These are phyloP conservation scores for Glaciozyma antarctica DNA, from an alignment of 768 basidiomycete species.

Conservation along the genomic window DNA sequence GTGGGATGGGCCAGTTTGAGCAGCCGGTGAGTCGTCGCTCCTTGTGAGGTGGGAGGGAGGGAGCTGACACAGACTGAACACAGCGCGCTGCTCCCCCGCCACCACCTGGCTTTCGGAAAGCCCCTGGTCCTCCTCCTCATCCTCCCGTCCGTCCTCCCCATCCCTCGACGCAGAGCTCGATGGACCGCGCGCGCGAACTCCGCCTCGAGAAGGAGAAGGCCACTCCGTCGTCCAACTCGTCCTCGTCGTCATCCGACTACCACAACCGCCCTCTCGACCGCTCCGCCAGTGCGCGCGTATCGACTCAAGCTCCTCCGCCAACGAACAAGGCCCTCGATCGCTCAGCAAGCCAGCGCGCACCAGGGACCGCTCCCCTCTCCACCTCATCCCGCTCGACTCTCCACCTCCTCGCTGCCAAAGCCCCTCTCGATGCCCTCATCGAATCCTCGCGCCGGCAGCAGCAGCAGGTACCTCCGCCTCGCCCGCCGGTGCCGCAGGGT, in stretches of 20 bases:
- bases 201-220: slow-evolving; percentile 6
- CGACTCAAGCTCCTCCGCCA: slow-evolving; percentile 58
- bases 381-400: not conserved
- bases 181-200: slow-evolving; percentile 20
- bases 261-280: slow-evolving; percentile 22
- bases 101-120: slow-evolving; percentile 21
- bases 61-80: not conserved
- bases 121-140: slow-evolving; percentile 23
- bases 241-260: slow-evolving; percentile 9
- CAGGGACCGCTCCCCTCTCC: slow-evolving; percentile 34
- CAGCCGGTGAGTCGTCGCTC: slow-evolving; percentile 22
- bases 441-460: slow-evolving; percentile 13
- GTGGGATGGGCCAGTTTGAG: slow-evolving; percentile 10
- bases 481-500: slow-evolving; percentile 30
- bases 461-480: slow-evolving; percentile 43
- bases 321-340: slow-evolving; percentile 68
- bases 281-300: not conserved
- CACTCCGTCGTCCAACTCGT: slow-evolving; percentile 7
- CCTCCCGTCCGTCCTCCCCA: slow-evolving; percentile 54
- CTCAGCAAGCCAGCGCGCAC: slow-evolving; percentile 73
- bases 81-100: slow-evolving; percentile 29
- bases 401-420: not conserved
- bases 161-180: slow-evolving; percentile 19
- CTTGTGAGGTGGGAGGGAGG: not conserved
- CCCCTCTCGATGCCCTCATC: slow-evolving; percentile 15